Percentiles rank a stretch among this genome's conserved stretches.
These are phyloP conservation scores for Potentilla sterilis DNA, from an alignment of 306 rosid genomes.

Conservation along the genomic window DNA sequence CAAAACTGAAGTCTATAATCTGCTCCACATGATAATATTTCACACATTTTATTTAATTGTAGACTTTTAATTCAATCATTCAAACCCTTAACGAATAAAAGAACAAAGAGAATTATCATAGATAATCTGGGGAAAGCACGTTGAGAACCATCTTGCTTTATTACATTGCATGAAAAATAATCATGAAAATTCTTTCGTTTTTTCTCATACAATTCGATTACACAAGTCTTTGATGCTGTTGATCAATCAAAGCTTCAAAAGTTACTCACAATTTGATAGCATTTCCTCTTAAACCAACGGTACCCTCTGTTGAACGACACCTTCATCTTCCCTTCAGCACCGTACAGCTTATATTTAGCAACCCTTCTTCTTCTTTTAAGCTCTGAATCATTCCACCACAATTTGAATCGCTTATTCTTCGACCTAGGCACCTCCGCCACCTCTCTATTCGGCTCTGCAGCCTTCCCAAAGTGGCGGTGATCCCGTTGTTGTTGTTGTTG, in stretches of 20 bases:
- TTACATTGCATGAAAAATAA: background rate
- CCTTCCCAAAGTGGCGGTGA: background rate
- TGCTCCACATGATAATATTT: background rate
- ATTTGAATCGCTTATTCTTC: background rate
- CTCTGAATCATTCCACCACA: constrained; percentile 49
- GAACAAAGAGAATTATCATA: background rate
- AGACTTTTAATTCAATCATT: background rate
- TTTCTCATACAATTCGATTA: background rate
- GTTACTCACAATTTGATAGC: constrained; percentile 30
- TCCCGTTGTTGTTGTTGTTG: background rate
- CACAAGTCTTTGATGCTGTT: background rate
- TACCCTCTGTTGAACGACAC: constrained; percentile 40
- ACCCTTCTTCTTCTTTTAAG: constrained; percentile 46
- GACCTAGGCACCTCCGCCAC: background rate
- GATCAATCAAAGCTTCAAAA: constrained; percentile 14
- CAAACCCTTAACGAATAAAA: background rate
- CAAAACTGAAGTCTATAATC: background rate
- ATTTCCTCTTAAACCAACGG: constrained; percentile 40
- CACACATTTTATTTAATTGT: background rate
- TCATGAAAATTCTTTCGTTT: background rate
- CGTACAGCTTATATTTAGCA: constrained; percentile 44
- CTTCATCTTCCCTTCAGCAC: constrained; percentile 43
- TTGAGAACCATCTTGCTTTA: background rate
- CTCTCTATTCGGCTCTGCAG: background rate
- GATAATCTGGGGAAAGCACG: background rate